phyloP scores from a whole-genome alignment of 345 rosid genomes.

The Citrus reticulata region DNA sequence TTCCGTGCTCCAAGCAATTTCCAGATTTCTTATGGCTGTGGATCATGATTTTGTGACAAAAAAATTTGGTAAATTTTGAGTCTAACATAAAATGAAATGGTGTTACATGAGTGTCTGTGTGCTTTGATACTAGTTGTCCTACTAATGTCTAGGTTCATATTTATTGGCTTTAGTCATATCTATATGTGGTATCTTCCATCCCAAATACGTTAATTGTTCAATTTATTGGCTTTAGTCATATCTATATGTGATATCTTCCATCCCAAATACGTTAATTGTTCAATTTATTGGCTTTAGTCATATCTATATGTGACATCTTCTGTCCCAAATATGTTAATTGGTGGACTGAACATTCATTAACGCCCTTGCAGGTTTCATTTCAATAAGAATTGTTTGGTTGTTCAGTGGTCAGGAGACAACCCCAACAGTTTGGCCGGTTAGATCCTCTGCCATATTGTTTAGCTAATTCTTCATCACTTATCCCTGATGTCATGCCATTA shows the following conservation, averaged over 20 bases:
- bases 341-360: conserved; percentile 7
- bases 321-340: background rate
- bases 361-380: conserved; percentile 60
- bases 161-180: background rate
- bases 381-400: conserved; percentile 60
- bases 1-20: background rate
- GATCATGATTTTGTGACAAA: background rate
- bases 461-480: background rate
- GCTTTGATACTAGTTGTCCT: background rate
- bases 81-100: background rate
- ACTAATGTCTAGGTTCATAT: background rate
- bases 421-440: conserved; percentile 98
- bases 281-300: background rate
- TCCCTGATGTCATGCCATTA: background rate
- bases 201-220: background rate
- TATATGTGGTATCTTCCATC: background rate
- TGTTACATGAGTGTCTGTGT: background rate
- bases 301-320: background rate
- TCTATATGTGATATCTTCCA: background rate
- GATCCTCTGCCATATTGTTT: background rate
- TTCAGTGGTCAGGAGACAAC: conserved; percentile 99
- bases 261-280: background rate
- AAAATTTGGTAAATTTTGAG: background rate
- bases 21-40: background rate
- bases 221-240: background rate